phyloP scores from a whole-genome alignment of 192 early-diverging fungal species.

The Coemansia sp. region DNA sequence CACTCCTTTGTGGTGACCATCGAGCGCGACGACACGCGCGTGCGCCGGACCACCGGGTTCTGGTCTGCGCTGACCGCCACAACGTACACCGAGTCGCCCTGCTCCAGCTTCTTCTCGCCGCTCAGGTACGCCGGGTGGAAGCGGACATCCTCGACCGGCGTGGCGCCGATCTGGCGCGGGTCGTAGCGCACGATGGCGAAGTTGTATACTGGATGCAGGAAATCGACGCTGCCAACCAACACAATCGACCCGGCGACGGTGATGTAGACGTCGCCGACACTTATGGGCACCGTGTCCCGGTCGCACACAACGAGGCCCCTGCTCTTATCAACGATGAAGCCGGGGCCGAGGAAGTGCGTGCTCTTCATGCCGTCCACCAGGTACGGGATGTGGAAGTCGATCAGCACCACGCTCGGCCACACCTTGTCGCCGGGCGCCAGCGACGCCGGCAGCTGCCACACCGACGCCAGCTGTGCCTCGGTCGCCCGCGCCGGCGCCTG shows the following conservation, averaged over 20 bases:
- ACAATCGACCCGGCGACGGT: conserved; percentile 90
- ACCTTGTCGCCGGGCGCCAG: conserved; percentile 71
- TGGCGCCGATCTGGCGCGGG: conserved; percentile 65
- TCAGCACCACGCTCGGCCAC: conserved; percentile 78
- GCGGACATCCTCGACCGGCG: conserved; percentile 66
- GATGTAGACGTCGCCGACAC: conserved; percentile 81
- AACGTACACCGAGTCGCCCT: conserved; percentile 62
- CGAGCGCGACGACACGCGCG: conserved; percentile 33
- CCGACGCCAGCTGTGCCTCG: conserved; percentile 68
- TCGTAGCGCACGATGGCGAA: conserved; percentile 83
- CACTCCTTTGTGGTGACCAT: conserved; percentile 71
- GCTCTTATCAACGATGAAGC: conserved; percentile 73
- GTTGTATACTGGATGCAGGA: conserved; percentile 91
- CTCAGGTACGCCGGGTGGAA: conserved; percentile 38
- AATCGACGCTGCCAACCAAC: conserved; percentile 75
- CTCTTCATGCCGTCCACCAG: conserved; percentile 73
- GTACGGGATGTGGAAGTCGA: conserved; percentile 81
- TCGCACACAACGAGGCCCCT: conserved; percentile 80
- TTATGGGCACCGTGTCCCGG: conserved; percentile 85
- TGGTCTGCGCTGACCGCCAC: conserved; percentile 64
- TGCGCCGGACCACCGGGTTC: conserved; percentile 60
- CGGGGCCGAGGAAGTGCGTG: conserved; percentile 62
- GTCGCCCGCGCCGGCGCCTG: conserved; percentile 47
- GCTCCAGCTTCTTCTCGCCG: conserved; percentile 31
- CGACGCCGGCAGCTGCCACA: conserved; percentile 67